Base-by-base conservation (phyloP, 139 green algal genomes). In the Zygnema circumcarinatum region DNA sequence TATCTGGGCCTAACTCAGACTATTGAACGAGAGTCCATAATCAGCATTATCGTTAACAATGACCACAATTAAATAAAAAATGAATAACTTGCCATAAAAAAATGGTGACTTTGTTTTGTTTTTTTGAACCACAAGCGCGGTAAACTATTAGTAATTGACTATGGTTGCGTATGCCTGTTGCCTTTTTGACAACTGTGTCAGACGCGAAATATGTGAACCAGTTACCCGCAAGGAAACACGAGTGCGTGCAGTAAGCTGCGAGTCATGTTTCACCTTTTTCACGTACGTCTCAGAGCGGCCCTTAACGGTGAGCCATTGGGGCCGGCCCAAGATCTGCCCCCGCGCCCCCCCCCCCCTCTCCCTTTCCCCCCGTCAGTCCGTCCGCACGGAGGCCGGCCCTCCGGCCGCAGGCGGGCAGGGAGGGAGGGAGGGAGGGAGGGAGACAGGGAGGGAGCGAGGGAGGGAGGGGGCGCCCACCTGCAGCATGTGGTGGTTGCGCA, bases 401-500 rank as follows among this genome's bases (percentile, higher is more conserved):
- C n/a, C n/a, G n/a, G n/a, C n/a, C n/a, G n/a, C n/a, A n/a, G n/a
- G n/a, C n/a, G n/a, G n/a, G n/a, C n/a, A n/a, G n/a, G n/a, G n/a
- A 72, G 56, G 56, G 25, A 29, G 69, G 16, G 36, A 39, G 69
- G 11, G 35, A 40, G 36, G 11, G 69, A 78, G 35, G 69, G 36
- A 11, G 69, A 78, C 7, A 78, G 36, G 32, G 32, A 83, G n/a
- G 32, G 33, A 39, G 75, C 2, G n/a, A 53, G 75, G 20, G 75
- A 83, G 31, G 38, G 32, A 7, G 7, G 75, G 32, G 32, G n/a
- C 2, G 75, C 38, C 29, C 36, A 90, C 76, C 76, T 88, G 76
- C 78, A 98, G 93, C 87, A 98, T 94, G 93, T 99, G 97, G 92
- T 99, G 97, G 92, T 99, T 99, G 1, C 93, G 90, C 95, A 97